A percentile compares a stretch with the other conserved stretches of the same genome.
Evolutionary conservation across 1,284 basidiomycete species (phyloP).

Genomic region (Ceratobasidium sp.): DNA sequence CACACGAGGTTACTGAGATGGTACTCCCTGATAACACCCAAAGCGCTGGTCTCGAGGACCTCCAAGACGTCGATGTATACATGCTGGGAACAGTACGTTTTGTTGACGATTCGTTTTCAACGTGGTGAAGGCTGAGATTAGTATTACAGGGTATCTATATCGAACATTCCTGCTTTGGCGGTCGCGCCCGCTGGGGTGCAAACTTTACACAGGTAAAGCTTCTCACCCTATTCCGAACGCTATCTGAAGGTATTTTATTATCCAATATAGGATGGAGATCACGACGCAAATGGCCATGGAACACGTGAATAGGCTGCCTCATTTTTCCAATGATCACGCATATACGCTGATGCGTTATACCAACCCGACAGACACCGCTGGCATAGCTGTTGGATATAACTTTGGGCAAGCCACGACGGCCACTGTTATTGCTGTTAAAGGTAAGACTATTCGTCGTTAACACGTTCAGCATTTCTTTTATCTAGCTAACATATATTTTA

Average conservation of each 20-base stretch:
- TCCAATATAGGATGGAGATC: not conserved
- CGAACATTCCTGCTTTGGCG: not conserved
- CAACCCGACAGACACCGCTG: conserved; percentile 52
- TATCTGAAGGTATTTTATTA: not conserved
- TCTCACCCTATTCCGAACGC: not conserved
- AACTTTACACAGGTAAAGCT: conserved; percentile 15
- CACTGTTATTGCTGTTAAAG: conserved; percentile 93
- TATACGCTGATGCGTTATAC: not conserved
- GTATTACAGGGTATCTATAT: not conserved
- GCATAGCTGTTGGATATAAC: conserved; percentile 65
- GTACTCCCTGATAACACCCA: too few relatives aligned
- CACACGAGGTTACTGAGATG: not conserved
- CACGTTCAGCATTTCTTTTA: too few relatives aligned
- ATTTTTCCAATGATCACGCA: not conserved
- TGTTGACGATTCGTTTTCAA: not conserved
- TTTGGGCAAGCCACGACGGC: conserved; percentile 98
- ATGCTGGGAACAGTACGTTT: conserved; percentile 32
- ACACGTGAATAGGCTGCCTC: conserved; percentile 16
- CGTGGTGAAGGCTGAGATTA: too few relatives aligned
- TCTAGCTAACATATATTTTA: not conserved
- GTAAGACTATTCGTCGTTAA: not conserved
- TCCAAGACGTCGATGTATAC: conserved; percentile 38
- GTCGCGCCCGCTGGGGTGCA: conserved; percentile 45
- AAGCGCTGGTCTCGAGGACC: too few relatives aligned
- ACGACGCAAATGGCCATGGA: conserved; percentile 43